Evolutionary conservation across 495 filamentous ascomycete species (phyloP).

Genomic region (Chlorociboria aeruginascens): DNA sequence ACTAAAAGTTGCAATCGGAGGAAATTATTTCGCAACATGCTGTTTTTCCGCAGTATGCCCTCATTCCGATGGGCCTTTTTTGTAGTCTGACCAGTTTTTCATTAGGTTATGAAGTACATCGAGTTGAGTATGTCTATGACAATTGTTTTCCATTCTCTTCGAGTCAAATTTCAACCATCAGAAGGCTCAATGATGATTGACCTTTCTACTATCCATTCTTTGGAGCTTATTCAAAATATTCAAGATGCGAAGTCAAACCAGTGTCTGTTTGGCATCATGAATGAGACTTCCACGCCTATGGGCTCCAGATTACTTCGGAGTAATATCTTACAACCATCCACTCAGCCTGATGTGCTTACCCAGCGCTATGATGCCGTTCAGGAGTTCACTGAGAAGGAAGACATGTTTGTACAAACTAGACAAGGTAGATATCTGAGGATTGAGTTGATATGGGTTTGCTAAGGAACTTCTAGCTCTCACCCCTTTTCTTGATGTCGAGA

Average conservation of each 20-base stretch:
- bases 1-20: slow-evolving; percentile 63
- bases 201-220: slow-evolving; percentile 64
- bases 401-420: slow-evolving; percentile 72
- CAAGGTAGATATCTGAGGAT: slow-evolving; percentile 32
- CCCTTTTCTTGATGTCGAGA: slow-evolving; percentile 59
- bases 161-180: slow-evolving; percentile 78
- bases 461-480: slow-evolving; percentile 44
- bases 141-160: slow-evolving; percentile 67
- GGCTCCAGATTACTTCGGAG: slow-evolving; percentile 68
- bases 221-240: slow-evolving; percentile 86
- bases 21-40: slow-evolving; percentile 84
- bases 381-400: slow-evolving; percentile 71
- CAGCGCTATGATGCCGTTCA: slow-evolving; percentile 73
- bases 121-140: slow-evolving; percentile 47
- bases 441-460: background rate
- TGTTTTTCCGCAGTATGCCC: slow-evolving; percentile 71
- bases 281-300: slow-evolving; percentile 79
- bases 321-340: slow-evolving; percentile 85
- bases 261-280: slow-evolving; percentile 73
- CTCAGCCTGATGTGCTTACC: slow-evolving; percentile 44
- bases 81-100: slow-evolving; percentile 1
- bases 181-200: slow-evolving; percentile 94
- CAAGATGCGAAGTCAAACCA: slow-evolving; percentile 61
- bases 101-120: slow-evolving; percentile 69
- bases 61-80: background rate